A percentile compares a stretch with the other conserved stretches of the same genome.
Conservation (phyloP, 371 early-diverging fungal genomes). For the Syncephalastrum racemosum region DNA sequence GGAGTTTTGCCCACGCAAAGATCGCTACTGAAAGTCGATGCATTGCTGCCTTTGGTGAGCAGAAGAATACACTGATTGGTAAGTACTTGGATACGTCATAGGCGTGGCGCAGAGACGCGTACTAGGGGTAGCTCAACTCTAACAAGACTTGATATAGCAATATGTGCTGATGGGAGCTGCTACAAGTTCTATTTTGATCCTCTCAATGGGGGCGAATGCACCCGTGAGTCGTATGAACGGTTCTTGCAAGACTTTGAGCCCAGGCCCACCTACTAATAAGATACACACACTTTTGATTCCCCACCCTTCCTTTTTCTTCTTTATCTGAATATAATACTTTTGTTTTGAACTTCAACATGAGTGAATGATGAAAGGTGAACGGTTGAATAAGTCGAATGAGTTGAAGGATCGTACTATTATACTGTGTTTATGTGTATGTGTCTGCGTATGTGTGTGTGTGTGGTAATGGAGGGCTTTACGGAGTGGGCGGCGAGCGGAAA, state of each 20-base stretch:
- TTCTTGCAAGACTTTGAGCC: constrained; percentile 33
- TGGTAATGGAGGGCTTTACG: too few species aligned
- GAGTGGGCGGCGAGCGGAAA: too few species aligned
- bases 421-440: too few species aligned
- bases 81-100: constrained; percentile 19
- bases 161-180: constrained; percentile 86
- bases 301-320: too few species aligned
- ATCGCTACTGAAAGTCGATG: constrained; percentile 79
- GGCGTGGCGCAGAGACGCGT: neutral
- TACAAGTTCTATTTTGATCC: constrained; percentile 85
- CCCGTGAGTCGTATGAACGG: constrained; percentile 62
- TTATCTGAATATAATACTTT: too few species aligned
- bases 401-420: too few species aligned
- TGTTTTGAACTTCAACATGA: too few species aligned
- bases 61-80: constrained; percentile 74
- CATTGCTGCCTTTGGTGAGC: constrained; percentile 78
- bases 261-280: too few species aligned
- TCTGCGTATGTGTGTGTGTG: too few species aligned
- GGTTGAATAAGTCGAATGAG: too few species aligned
- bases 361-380: too few species aligned
- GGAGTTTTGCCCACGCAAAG: constrained; percentile 90
- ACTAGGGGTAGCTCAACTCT: neutral
- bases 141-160: constrained; percentile 37
- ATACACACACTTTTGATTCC: too few species aligned
- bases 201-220: constrained; percentile 78